A percentile compares a stretch with the other conserved stretches of the same genome.
These are phyloP conservation scores for Venturia effusa DNA, from an alignment of 2,329 filamentous ascomycete species.

Conservation along the genomic window DNA sequence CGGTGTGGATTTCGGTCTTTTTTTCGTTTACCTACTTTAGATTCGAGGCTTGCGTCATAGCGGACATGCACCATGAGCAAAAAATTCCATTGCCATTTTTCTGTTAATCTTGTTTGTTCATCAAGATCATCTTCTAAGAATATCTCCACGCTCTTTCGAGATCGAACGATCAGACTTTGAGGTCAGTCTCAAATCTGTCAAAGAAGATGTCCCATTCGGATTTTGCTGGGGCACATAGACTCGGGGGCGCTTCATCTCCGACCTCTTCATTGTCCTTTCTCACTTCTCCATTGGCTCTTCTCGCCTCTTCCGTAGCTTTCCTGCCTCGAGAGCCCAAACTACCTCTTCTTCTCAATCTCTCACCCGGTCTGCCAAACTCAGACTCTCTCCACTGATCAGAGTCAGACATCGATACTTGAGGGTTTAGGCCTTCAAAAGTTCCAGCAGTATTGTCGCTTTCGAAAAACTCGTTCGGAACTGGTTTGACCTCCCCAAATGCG, in stretches of 20 bases:
- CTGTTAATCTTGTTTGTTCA: not conserved
- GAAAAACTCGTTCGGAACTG: not conserved
- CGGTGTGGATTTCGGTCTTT: not conserved
- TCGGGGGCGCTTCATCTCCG: not conserved
- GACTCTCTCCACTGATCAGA: not conserved
- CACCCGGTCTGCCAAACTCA: not conserved
- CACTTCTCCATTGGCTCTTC: not conserved
- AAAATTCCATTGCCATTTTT: not conserved
- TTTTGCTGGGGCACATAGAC: not conserved
- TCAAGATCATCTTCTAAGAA: not conserved
- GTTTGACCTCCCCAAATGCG: not conserved
- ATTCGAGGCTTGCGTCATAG: too few relatives aligned
- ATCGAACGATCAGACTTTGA: not conserved
- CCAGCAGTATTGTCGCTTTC: not conserved
- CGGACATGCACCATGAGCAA: too few relatives aligned
- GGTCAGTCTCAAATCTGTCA: not conserved
- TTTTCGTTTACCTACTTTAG: not conserved
- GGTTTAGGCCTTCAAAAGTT: not conserved
- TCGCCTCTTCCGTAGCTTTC: not conserved
- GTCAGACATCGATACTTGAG: not conserved
- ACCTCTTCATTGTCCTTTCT: not conserved
- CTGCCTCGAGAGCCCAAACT: not conserved
- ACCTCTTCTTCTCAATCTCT: not conserved
- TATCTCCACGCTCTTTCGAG: not conserved
- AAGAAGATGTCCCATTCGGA: not conserved